Conservation (phyloP, 2,329 filamentous ascomycete species). For the Alternaria arborescens region DNA sequence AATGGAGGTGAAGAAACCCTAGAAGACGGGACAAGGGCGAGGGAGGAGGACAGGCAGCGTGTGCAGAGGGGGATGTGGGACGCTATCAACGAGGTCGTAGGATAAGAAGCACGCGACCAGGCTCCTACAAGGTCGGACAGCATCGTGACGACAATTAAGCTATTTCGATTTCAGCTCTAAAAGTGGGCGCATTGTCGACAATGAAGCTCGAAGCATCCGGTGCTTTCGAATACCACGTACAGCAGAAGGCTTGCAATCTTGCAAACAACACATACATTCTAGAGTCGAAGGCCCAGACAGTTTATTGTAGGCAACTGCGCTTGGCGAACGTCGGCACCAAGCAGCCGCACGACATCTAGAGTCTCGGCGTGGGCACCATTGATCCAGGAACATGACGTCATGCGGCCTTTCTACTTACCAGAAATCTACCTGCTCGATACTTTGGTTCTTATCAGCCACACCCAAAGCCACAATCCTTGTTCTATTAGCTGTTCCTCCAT, state of each 20-base stretch:
- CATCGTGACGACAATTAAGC: background rate
- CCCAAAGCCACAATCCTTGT: background rate
- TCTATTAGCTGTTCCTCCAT: background rate
- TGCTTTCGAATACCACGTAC: background rate
- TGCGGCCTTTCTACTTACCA: background rate
- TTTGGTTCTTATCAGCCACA: background rate
- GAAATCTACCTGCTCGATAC: background rate
- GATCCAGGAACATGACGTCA: background rate
- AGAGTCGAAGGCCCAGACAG: background rate
- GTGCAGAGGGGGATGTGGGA: constrained; percentile 49
- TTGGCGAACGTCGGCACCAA: background rate
- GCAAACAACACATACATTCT: background rate
- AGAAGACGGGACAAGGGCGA: constrained; percentile 18
- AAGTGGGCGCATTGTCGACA: background rate
- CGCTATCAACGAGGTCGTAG: constrained; percentile 47
- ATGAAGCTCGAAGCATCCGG: background rate
- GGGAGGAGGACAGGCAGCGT: constrained; percentile 29
- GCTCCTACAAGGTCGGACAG: background rate
- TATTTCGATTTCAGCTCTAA: background rate
- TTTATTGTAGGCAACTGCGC: background rate
- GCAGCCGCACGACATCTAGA: background rate
- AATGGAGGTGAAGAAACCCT: constrained; percentile 17
- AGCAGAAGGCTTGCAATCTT: too few species aligned
- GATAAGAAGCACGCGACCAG: background rate
- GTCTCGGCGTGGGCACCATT: background rate